Percentiles rank a stretch among this genome's conserved stretches.
phyloP scores from a whole-genome alignment of 2,329 filamentous ascomycete species.

The Trichophyton verrucosum region DNA sequence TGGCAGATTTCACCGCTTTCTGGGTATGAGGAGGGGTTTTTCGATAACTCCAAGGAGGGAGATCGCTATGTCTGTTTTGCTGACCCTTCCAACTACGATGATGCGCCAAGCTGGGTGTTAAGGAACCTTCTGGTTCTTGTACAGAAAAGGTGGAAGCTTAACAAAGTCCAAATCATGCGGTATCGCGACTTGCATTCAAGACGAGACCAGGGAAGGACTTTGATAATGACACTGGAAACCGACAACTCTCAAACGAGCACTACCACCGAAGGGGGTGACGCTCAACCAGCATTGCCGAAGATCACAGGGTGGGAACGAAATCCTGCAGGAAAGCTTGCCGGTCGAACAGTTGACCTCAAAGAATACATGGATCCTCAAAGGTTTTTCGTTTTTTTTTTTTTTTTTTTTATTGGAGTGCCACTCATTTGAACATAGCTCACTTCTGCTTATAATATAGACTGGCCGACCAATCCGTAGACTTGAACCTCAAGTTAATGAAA shows the following conservation, averaged over 20 bases:
- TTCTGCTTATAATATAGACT: conserved; percentile 33
- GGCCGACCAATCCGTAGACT: conserved; percentile 86
- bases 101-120: conserved; percentile 84
- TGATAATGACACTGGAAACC: conserved; percentile 55
- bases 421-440: neutral
- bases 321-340: conserved; percentile 60
- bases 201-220: conserved; percentile 67
- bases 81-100: conserved; percentile 80
- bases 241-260: conserved; percentile 21
- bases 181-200: conserved; percentile 73
- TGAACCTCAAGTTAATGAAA: conserved; percentile 97
- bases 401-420: neutral
- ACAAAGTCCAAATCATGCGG: conserved; percentile 70
- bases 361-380: conserved; percentile 86
- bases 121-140: conserved; percentile 79
- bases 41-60: conserved; percentile 55
- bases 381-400: conserved; percentile 23
- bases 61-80: conserved; percentile 79
- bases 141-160: conserved; percentile 65
- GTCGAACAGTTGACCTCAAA: conserved; percentile 67
- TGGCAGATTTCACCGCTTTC: conserved; percentile 71
- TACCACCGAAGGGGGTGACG: conserved; percentile 13
- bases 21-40: conserved; percentile 77
- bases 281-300: conserved; percentile 54
- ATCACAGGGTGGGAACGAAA: conserved; percentile 93